These are phyloP conservation scores for Fraxinus dipetala DNA, from an alignment of 305 asterid genomes.

Conservation along the genomic window DNA sequence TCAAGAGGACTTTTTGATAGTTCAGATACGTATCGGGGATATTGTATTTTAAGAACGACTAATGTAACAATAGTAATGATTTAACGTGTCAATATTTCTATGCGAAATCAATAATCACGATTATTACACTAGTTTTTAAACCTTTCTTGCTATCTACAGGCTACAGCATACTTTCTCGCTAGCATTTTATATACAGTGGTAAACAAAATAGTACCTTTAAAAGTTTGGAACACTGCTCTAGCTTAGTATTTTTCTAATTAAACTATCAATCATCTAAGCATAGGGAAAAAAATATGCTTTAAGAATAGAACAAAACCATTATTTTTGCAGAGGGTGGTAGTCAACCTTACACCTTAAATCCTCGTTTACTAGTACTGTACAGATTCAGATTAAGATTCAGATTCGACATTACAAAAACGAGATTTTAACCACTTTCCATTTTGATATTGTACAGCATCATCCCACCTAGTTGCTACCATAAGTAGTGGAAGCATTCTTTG, in stretches of 20 bases:
- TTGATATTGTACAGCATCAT: background rate
- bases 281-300: background rate
- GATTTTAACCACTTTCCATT: background rate
- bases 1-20: background rate
- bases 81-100: background rate
- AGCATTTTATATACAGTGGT: background rate
- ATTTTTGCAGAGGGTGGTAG: background rate
- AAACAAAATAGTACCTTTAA: background rate
- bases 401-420: background rate
- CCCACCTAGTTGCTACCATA: background rate
- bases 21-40: background rate
- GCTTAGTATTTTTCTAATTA: background rate
- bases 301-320: background rate
- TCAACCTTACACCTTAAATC: background rate
- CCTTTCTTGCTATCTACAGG: background rate
- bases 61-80: background rate
- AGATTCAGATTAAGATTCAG: background rate
- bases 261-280: background rate
- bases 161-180: background rate
- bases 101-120: background rate
- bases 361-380: background rate
- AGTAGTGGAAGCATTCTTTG: background rate
- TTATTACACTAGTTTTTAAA: background rate
- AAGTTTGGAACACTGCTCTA: background rate
- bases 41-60: background rate